A percentile compares a stretch with the other conserved stretches of the same genome.
Conservation (phyloP, 768 basidiomycete genomes). For the Lanmaoa rubissima region DNA sequence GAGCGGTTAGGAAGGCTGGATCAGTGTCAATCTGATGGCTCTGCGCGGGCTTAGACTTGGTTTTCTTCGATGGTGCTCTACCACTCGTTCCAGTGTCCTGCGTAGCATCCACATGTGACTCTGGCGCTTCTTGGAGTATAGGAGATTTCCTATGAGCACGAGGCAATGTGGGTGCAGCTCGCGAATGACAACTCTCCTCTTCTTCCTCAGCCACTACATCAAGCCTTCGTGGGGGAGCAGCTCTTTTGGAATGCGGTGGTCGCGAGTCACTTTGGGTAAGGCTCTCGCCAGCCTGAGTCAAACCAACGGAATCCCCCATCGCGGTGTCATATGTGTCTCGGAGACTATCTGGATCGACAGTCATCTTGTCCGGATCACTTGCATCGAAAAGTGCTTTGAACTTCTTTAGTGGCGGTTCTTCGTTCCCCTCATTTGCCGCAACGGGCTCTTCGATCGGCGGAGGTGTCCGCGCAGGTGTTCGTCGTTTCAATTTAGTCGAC, state of each 20-base stretch:
- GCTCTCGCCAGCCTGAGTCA: constrained; percentile 20
- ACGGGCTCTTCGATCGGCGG: constrained; percentile 19
- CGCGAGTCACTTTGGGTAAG: constrained; percentile 28
- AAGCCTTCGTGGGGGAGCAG: constrained; percentile 14
- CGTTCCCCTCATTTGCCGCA: constrained; percentile 12
- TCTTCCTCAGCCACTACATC: constrained; percentile 56
- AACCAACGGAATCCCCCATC: constrained; percentile 11
- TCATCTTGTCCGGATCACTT: constrained; percentile 48
- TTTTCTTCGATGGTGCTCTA: constrained; percentile 5
- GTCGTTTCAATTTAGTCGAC: constrained; percentile 51
- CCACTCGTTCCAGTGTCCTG: constrained; percentile 29
- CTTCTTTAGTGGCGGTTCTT: constrained; percentile 63
- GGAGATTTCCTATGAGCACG: constrained; percentile 2
- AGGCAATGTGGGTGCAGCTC: neutral
- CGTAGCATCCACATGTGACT: neutral
- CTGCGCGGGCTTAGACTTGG: constrained; percentile 3
- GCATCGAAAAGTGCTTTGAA: constrained; percentile 72
- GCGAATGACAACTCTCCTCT: constrained; percentile 38
- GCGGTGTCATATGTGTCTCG: constrained; percentile 11
- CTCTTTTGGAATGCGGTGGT: constrained; percentile 4
- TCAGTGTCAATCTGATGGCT: constrained; percentile 50
- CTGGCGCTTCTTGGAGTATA: neutral
- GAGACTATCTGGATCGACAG: constrained; percentile 21
- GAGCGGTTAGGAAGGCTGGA: constrained; percentile 63
- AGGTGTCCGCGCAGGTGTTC: constrained; percentile 38